These are phyloP conservation scores for Aphanomyces astaci DNA, from an alignment of 352 stramenopile species.

Conservation along the genomic window DNA sequence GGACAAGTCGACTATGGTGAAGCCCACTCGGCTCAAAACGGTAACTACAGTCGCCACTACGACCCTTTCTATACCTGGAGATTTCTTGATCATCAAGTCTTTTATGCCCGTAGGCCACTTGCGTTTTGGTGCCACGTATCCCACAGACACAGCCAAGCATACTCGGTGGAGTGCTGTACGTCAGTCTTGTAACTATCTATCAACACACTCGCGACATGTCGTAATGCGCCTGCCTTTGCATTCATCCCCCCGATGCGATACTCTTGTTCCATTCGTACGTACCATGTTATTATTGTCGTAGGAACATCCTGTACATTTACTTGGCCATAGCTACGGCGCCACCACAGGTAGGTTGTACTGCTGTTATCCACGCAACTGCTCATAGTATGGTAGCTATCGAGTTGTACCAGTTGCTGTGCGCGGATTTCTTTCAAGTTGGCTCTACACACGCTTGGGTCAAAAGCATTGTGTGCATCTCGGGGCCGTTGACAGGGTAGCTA, in stretches of 20 bases:
- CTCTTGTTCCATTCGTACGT: too few species aligned
- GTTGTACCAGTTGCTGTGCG: conserved; percentile 57
- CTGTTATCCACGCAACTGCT: too few species aligned
- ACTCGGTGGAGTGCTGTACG: not conserved
- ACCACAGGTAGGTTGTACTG: conserved; percentile 39
- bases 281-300: too few species aligned
- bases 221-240: too few species aligned
- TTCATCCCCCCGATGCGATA: too few species aligned
- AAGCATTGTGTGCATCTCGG: conserved; percentile 56
- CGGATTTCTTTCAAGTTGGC: conserved; percentile 49
- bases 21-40: conserved; percentile 29
- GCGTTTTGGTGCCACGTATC: conserved; percentile 40
- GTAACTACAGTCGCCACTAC: too few species aligned
- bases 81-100: too few species aligned
- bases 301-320: conserved; percentile 44
- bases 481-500: conserved; percentile 40
- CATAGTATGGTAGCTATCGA: conserved; percentile 36
- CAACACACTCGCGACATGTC: too few species aligned
- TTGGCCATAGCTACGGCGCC: conserved; percentile 60
- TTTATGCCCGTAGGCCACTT: conserved; percentile 32
- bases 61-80: too few species aligned
- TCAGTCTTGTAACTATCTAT: too few species aligned
- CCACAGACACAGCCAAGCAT: conserved; percentile 2
- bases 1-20: conserved; percentile 58
- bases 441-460: conserved; percentile 45